Percentiles rank a stretch among this genome's conserved stretches.
These are phyloP conservation scores for Craterostigma plantagineum DNA, from an alignment of 257 asterid genomes.

Conservation along the genomic window DNA sequence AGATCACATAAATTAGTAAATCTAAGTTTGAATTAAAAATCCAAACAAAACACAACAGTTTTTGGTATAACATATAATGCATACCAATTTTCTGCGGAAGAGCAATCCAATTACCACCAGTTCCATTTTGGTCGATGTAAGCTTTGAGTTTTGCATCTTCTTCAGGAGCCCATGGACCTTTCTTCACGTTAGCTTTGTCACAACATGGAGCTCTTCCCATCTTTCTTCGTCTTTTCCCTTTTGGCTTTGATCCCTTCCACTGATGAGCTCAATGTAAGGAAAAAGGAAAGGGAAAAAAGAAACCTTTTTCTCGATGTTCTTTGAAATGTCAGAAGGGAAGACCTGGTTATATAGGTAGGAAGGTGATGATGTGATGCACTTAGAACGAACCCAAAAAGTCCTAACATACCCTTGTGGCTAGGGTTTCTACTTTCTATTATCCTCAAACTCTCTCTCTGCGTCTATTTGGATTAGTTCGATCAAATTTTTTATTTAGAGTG, in stretches of 20 bases:
- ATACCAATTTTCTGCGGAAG: constrained; percentile 95
- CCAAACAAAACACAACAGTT: no score
- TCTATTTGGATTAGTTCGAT: constrained; percentile 49
- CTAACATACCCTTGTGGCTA: constrained; percentile 15
- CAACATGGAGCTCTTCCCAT: constrained; percentile 99
- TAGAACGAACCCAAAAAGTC: no score
- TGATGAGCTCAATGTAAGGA: no score
- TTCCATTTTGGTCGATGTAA: constrained; percentile 60
- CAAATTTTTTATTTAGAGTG: constrained; percentile 4
- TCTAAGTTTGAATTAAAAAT: not conserved
- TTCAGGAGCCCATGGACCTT: constrained; percentile 98
- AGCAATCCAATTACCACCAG: constrained; percentile 92
- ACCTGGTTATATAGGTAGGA: constrained; percentile 58
- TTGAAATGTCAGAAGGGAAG: constrained; percentile 35
- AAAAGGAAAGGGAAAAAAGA: not conserved
- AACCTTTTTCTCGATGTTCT: constrained; percentile 1
- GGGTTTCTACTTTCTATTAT: constrained; percentile 40
- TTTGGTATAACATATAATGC: not conserved
- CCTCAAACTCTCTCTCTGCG: constrained; percentile 2
- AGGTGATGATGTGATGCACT: no score
- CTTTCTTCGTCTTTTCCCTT: not conserved
- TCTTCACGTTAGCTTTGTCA: constrained; percentile 84
- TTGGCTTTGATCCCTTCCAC: not conserved
- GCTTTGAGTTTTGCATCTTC: constrained; percentile 85
- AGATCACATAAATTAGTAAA: not conserved